These are phyloP conservation scores for Xylogone sp. DNA, from an alignment of 2,329 filamentous ascomycete genomes.

Conservation along the genomic window DNA sequence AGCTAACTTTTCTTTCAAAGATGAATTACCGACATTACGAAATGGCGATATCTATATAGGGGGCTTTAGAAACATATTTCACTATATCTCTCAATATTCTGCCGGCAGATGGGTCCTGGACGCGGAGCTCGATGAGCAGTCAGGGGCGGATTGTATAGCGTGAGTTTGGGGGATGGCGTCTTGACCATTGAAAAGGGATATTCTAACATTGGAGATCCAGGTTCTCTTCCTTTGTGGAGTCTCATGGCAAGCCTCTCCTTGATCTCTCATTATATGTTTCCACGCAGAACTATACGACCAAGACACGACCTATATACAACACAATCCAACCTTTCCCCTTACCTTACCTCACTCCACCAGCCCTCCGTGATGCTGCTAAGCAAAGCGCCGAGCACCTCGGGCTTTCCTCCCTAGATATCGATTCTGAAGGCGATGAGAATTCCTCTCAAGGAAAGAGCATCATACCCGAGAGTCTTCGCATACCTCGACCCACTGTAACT, in stretches of 20 bases:
- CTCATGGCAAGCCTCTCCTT: conserved; percentile 72
- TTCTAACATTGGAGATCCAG: conserved; percentile 32
- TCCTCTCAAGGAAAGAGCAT: conserved; percentile 28
- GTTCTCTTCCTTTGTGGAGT: conserved; percentile 66
- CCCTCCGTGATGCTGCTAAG: conserved; percentile 67
- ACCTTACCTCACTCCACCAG: conserved; percentile 79
- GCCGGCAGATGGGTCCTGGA: conserved; percentile 45
- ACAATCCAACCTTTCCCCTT: conserved; percentile 78
- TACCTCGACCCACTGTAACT: conserved; percentile 44
- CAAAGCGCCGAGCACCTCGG: conserved; percentile 66
- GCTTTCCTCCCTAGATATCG: conserved; percentile 63
- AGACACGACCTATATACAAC: conserved; percentile 78
- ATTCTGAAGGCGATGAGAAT: conserved; percentile 37
- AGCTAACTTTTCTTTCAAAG: conserved; percentile 29
- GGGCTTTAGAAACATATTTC: conserved; percentile 49
- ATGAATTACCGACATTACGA: conserved; percentile 53
- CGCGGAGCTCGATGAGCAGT: conserved; percentile 33
- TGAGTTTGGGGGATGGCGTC: conserved; percentile 25
- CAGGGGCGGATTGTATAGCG: conserved; percentile 46
- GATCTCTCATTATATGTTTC: conserved; percentile 89
- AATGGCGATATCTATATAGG: conserved; percentile 50
- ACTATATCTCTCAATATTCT: conserved; percentile 40
- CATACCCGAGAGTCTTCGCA: conserved; percentile 27
- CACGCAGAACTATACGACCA: conserved; percentile 76
- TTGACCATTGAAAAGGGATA: conserved; percentile 5